Evolutionary conservation across 352 stramenopile genomes (phyloP), one percentile per base, ranked within the genome.

Genomic region (Globisporangium spiculum): DNA sequence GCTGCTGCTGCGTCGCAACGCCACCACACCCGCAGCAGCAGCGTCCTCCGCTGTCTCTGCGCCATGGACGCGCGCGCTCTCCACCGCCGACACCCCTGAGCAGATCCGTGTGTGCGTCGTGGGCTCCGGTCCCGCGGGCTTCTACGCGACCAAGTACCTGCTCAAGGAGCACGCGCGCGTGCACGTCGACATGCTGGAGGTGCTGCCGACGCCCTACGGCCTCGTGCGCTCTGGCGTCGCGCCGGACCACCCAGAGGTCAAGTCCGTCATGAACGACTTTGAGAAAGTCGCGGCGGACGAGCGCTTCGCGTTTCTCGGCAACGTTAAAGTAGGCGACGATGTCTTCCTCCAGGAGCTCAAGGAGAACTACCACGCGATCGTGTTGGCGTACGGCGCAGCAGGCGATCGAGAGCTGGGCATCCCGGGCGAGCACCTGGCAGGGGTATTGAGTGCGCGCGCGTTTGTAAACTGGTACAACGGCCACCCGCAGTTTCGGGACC

Each of bases 391-490:
- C 74, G 98, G 98, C 12, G 97, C 97, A 44, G 82, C 91, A 60
- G 88, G 83, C n/a, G 96, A 99, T 75, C 83, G 80, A 26, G 78
- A 87, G 63, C 77, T 99, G 3, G 81, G 81, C 34, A 80, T 99
- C 52, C 88, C 88, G 16, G 94, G 92, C 18, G 93, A 98, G 71
- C 66, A 84, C 9, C 74, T 93, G 3, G 20, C 59, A 0, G 81
- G 81, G 30, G 91, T 99, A 18, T 67, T 98, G 59, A 91, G 81
- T 34, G 93, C 97, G 4, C 80, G 97, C 24, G 83, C 93, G 66
- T 99, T 99, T 75, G 97, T 99, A 14, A 97, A 98, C 76, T 99
- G 97, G 97, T 99, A 99, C 86, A 99, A 99, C 73, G 97, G 95
- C 48, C 97, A 99, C 83, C 96, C 96, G 8, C 84, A 97, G 7